Base-by-base conservation (phyloP, 2,329 filamentous ascomycete species). In the Fusarium acutatum region DNA sequence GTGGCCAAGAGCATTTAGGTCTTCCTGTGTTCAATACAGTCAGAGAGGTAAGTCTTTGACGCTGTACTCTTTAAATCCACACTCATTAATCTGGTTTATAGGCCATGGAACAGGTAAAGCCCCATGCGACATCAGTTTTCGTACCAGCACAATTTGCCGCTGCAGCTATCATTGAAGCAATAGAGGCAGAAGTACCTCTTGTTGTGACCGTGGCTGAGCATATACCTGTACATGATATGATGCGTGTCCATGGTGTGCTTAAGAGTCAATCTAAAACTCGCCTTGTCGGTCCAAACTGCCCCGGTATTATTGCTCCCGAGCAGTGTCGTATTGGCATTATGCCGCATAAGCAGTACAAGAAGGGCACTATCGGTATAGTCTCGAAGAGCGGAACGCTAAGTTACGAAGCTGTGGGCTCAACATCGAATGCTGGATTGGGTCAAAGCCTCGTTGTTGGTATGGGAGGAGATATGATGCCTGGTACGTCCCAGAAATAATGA, bases 141-240 rank as follows among this genome's bases (percentile, higher is more conserved):
- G 92, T 94, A 1, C 91, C 92, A 1, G 92, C 92, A 5, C 87
- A 88, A 47, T 88, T 90, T 49, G 92, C 92, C 3, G 89, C 90
- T 4, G 83, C 85, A 47, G 92, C 92, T 1, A 93, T 94, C 72
- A 89, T 92, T 75, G 92, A 94, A 76, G 90, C 92, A 4, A 91
- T 96, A 65, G 92, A 93, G 78, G 93, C 93, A 1, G 92, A 95
- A 78, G 91, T 95, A 0, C 92, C 93, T 1, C 86, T 95, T 3
- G 90, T 95, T 24, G 92, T 95, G 9, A 91, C 92, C 7, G 93
- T 96, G 7, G 93, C 93, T 10, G 93, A 96, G 80, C 93, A 95
- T 79, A 92, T 95, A 41, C 93, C 93, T 0, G 83, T 94, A 26
- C 93, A 95, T 79, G 93, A 95, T 77, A 91, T 95, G 79, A 85